Conservation (phyloP, 192 early-diverging fungal genomes). For the Dispira simplex region DNA sequence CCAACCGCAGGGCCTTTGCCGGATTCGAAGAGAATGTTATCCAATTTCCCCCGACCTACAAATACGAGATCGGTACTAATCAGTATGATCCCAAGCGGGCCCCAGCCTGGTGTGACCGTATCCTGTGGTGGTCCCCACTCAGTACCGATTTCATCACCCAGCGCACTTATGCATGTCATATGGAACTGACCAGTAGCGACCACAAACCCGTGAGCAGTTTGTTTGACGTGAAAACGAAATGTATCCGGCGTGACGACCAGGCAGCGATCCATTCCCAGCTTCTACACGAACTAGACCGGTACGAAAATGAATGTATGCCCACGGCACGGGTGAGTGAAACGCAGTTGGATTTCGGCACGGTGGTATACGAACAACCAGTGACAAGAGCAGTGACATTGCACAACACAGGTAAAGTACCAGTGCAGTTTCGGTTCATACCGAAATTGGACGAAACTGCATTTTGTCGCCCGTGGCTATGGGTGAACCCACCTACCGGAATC, state of each 20-base stretch:
- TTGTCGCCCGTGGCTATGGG: slow-evolving; percentile 57
- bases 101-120: slow-evolving; percentile 90
- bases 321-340: slow-evolving; percentile 39
- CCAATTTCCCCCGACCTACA: slow-evolving; percentile 80
- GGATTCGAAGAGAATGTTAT: slow-evolving; percentile 73
- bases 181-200: slow-evolving; percentile 59
- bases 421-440: slow-evolving; percentile 56
- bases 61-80: slow-evolving; percentile 72
- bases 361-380: slow-evolving; percentile 32
- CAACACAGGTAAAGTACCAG: slow-evolving; percentile 62
- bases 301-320: slow-evolving; percentile 67
- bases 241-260: slow-evolving; percentile 36
- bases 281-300: slow-evolving; percentile 54
- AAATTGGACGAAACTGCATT: slow-evolving; percentile 39
- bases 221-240: slow-evolving; percentile 49
- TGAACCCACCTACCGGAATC: slow-evolving; percentile 45
- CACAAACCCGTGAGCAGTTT: slow-evolving; percentile 82
- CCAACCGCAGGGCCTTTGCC: slow-evolving; percentile 52
- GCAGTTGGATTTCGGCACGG: slow-evolving; percentile 54
- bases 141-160: slow-evolving; percentile 24
- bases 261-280: slow-evolving; percentile 40
- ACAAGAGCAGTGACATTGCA: slow-evolving; percentile 37
- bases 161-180: slow-evolving; percentile 37
- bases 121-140: slow-evolving; percentile 67
- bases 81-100: slow-evolving; percentile 70